Conservation (phyloP, 495 filamentous ascomycete genomes). For the Trichocladium uniseriatum region DNA sequence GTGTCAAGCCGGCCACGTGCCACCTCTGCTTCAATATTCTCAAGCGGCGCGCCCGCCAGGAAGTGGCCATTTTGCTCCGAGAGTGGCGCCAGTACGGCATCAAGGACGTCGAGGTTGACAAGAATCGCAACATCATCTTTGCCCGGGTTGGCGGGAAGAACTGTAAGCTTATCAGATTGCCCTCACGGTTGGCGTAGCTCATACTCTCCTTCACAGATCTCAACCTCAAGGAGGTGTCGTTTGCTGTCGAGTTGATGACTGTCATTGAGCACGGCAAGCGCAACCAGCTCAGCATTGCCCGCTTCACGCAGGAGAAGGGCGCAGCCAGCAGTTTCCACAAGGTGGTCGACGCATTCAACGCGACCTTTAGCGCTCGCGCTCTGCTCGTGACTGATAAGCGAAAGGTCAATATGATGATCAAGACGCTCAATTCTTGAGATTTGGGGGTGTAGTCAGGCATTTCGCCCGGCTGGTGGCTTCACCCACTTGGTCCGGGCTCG, state of each 20-base stretch:
- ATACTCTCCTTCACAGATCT: constrained; percentile 42
- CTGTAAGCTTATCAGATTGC: constrained; percentile 45
- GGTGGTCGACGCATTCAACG: constrained; percentile 64
- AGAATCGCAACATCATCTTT: constrained; percentile 60
- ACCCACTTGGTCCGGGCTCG: too few relatives aligned
- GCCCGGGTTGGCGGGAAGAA: constrained; percentile 66
- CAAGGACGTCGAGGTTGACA: constrained; percentile 63
- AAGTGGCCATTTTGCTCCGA: constrained; percentile 60
- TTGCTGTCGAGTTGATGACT: constrained; percentile 75
- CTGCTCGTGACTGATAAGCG: constrained; percentile 62
- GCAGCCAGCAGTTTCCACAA: constrained; percentile 76
- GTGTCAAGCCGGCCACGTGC: constrained; percentile 71
- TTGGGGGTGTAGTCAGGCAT: neutral
- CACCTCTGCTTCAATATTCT: constrained; percentile 64
- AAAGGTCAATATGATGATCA: constrained; percentile 59
- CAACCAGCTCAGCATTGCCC: constrained; percentile 59
- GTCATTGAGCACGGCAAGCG: constrained; percentile 70
- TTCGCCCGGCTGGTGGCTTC: too few relatives aligned
- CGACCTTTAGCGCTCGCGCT: constrained; percentile 47
- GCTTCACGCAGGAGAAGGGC: constrained; percentile 80
- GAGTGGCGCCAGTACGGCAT: constrained; percentile 78
- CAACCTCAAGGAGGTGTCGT: constrained; percentile 63
- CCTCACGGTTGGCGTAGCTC: constrained; percentile 10
- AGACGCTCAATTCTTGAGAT: constrained; percentile 39
- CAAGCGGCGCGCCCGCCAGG: constrained; percentile 59